Percentiles rank a stretch among this genome's conserved stretches.
Evolutionary conservation across 2,329 filamentous ascomycete species (phyloP).

Genomic region (Hyphodiscus sp.): DNA sequence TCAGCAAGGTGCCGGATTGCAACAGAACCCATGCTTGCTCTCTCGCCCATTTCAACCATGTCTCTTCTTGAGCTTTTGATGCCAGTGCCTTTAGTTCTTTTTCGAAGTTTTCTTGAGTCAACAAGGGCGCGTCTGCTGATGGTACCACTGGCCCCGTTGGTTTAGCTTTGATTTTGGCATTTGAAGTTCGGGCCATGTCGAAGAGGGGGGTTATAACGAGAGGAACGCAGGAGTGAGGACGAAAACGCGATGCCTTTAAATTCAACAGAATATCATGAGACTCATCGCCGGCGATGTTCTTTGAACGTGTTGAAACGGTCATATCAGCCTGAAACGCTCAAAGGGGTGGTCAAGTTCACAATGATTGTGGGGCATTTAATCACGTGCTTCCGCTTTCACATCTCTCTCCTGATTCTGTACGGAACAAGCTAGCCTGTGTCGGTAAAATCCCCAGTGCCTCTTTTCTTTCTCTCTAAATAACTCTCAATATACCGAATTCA

Average conservation of each 20-base stretch:
- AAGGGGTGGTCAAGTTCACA: neutral
- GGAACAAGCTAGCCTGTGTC: too few species aligned
- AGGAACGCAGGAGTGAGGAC: neutral
- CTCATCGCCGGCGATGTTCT: neutral
- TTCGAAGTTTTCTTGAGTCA: constrained; percentile 31
- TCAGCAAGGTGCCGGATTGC: constrained; percentile 39
- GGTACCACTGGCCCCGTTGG: neutral
- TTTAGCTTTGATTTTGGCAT: neutral
- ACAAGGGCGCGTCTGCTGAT: constrained; percentile 15
- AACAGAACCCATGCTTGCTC: constrained; percentile 25
- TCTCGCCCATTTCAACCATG: constrained; percentile 23
- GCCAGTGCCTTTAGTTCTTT: constrained; percentile 29
- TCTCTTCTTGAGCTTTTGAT: constrained; percentile 29
- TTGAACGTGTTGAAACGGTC: constrained; percentile 5
- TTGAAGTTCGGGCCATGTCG: constrained; percentile 6
- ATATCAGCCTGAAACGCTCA: constrained; percentile 18
- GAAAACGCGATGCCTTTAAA: neutral
- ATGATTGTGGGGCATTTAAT: neutral
- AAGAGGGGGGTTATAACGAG: neutral
- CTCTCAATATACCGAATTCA: too few species aligned
- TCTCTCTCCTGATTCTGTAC: too few species aligned
- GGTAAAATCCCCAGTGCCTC: too few species aligned
- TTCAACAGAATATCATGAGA: neutral
- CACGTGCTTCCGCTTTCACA: neutral
- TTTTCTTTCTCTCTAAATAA: too few species aligned